Evolutionary conservation across 2,329 filamentous ascomycete species (phyloP).

Genomic region (Tympanopsis confertula): DNA sequence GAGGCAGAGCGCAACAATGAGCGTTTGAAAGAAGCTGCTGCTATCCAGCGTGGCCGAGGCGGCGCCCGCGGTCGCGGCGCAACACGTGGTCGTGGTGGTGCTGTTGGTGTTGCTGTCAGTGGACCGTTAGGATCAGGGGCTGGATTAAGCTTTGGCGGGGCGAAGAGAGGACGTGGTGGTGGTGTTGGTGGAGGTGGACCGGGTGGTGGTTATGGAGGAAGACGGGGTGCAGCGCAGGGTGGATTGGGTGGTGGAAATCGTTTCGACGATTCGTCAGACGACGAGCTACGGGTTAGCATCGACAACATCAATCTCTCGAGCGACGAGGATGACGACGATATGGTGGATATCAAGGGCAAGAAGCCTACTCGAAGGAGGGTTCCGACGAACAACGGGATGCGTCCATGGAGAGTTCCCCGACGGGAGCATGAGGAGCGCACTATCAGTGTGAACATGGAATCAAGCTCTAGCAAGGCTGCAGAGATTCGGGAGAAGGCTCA

Average conservation of each 20-base stretch:
- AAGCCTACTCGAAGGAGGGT: too few relatives aligned
- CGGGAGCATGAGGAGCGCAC: constrained; percentile 41
- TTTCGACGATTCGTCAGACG: constrained; percentile 28
- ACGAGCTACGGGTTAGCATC: constrained; percentile 38
- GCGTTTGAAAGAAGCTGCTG: constrained; percentile 23
- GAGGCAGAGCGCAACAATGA: constrained; percentile 25
- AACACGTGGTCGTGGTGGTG: constrained; percentile 13
- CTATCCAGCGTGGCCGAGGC: constrained; percentile 19
- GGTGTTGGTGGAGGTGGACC: constrained; percentile 10
- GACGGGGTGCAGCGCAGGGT: constrained; percentile 6
- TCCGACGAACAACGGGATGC: constrained; percentile 17
- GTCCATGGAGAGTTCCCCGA: constrained; percentile 41
- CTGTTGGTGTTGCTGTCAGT: constrained; percentile 9
- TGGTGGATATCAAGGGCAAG: constrained; percentile 3
- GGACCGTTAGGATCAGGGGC: constrained; percentile 13
- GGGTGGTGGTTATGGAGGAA: constrained; percentile 12
- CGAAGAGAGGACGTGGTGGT: constrained; percentile 11
- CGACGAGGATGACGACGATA: constrained; percentile 27
- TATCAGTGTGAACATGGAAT: constrained; percentile 39
- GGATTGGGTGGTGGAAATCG: constrained; percentile 6
- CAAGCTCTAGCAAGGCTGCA: constrained; percentile 29
- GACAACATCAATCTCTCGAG: constrained; percentile 44
- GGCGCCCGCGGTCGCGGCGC: constrained; percentile 12
- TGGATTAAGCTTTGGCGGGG: constrained; percentile 10
- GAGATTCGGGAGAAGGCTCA: constrained; percentile 22